A percentile compares a stretch with the other conserved stretches of the same genome.
Evolutionary conservation across 257 asterid genomes (phyloP).

Genomic region (Nicotiana otophora): DNA sequence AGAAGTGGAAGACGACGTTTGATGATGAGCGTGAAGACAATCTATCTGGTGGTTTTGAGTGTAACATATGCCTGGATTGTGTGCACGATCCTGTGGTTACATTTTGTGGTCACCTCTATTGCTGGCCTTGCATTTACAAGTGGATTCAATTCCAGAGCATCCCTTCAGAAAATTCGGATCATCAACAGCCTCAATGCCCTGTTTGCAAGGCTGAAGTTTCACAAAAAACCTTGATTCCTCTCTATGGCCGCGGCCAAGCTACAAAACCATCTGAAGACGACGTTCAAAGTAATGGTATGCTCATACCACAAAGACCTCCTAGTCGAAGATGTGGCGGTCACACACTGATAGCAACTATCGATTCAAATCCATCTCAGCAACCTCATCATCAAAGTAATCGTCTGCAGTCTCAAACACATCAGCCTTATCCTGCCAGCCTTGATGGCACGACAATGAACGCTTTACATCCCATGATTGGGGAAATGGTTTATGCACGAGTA

Average conservation of each 20-base stretch:
- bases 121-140: constrained; percentile 84
- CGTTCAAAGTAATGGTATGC: constrained; percentile 15
- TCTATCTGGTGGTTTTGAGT: constrained; percentile 45
- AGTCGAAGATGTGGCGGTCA: constrained; percentile 30
- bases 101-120: constrained; percentile 75
- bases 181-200: constrained; percentile 51
- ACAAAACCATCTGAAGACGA: constrained; percentile 26
- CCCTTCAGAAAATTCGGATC: constrained; percentile 20
- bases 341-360: background rate
- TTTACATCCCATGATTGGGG: constrained; percentile 45
- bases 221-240: constrained; percentile 52
- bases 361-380: constrained; percentile 21
- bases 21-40: constrained; percentile 25
- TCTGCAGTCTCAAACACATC: constrained; percentile 13
- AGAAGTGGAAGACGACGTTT: constrained; percentile 32
- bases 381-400: constrained; percentile 22
- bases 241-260: constrained; percentile 53
- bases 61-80: constrained; percentile 67
- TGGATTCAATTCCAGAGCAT: constrained; percentile 44
- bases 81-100: constrained; percentile 77
- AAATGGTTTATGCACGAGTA: constrained; percentile 46
- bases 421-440: background rate
- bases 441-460: constrained; percentile 15
- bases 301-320: constrained; percentile 54
- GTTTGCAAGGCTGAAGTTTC: constrained; percentile 67